Evolutionary conservation across 352 stramenopile genomes (phyloP), one percentile per base, ranked within the genome.

Genomic region (Pythium biforme): DNA sequence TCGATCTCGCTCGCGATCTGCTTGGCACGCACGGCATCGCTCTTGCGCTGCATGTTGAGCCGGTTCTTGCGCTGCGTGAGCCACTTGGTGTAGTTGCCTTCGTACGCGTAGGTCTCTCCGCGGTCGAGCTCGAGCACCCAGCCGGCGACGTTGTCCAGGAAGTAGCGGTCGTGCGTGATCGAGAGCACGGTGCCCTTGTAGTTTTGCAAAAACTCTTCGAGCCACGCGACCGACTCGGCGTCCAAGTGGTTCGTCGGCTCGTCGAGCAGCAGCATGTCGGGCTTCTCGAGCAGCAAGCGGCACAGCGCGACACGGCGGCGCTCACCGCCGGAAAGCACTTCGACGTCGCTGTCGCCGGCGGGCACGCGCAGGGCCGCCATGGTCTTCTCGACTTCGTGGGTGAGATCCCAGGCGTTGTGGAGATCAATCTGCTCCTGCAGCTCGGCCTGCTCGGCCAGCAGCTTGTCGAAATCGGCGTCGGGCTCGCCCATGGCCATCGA

Each of bases 241-340:
- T 99, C 97, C 66, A 99, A 84, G 74, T 99, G 97, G 83, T 99
- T 99, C 15, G 91, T 98, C 19, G 97, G 97, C 68, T 99, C 97
- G 67, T 99, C 97, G 48, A 99, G 75, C 46, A 99, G 76, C 54
- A 99, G 76, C 63, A 99, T 89, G 55, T 98, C 95, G 8, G 97
- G 97, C 66, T 99, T 93, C 64, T 97, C 97, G 3, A 99, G 74
- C 47, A 99, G 72, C 55, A 99, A 66, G 49, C 95, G 86, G 26
- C 94, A 98, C 27, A 99, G 83, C 49, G 94, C 92, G 10, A 99
- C 97, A 56, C 97, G 89, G 68, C 93, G 95, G 39, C 97, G 95
- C 75, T 99, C 94, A 15, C 97, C 97, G 22, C 81, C 84, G 14
- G 97, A 98, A 17, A 97, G 63, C 8, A 90, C 75, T 29, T 79